Conservation (phyloP, 2,329 filamentous ascomycete species). For the Calonectria pteridis region DNA sequence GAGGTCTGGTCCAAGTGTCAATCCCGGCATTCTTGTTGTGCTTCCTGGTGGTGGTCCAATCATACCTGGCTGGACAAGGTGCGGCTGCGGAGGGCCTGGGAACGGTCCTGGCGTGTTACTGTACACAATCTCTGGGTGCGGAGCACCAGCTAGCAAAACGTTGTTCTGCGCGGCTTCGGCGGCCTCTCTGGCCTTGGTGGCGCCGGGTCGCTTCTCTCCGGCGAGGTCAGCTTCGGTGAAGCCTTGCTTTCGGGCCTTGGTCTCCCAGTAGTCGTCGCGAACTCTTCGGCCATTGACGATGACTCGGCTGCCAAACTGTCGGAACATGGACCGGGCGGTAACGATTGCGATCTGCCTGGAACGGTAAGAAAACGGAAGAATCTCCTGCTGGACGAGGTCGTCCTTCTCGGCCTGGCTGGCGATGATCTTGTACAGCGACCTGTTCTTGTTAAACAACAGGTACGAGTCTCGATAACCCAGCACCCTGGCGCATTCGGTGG, state of each 20-base stretch:
- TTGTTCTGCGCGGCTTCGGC: conserved; percentile 75
- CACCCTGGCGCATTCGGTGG: conserved; percentile 95
- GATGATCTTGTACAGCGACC: conserved; percentile 97
- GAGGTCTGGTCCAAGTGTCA: conserved; percentile 83
- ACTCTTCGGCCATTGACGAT: conserved; percentile 91
- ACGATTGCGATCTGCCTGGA: conserved; percentile 99
- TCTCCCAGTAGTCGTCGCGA: conserved; percentile 98
- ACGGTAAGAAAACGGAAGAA: conserved; percentile 95
- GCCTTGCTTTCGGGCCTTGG: conserved; percentile 95
- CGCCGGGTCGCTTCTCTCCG: conserved; percentile 95
- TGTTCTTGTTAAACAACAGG: conserved; percentile 97
- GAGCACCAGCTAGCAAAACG: conserved; percentile 69
- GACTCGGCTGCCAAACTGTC: conserved; percentile 95
- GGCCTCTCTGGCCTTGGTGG: conserved; percentile 87
- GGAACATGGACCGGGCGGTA: conserved; percentile 97
- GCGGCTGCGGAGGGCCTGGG: conserved; percentile 75
- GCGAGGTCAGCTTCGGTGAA: conserved; percentile 97
- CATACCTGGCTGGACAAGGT: conserved; percentile 79
- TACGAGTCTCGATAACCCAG: conserved; percentile 98
- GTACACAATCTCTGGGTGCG: conserved; percentile 90
- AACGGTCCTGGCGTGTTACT: conserved; percentile 78
- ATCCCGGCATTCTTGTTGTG: conserved; percentile 83
- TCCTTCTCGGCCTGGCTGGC: conserved; percentile 97
- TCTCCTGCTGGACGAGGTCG: conserved; percentile 93
- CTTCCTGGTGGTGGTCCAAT: conserved; percentile 73